Evolutionary conservation across 1,139 yeast genomes (phyloP).

Genomic region (Sugiyamaella japonica): DNA sequence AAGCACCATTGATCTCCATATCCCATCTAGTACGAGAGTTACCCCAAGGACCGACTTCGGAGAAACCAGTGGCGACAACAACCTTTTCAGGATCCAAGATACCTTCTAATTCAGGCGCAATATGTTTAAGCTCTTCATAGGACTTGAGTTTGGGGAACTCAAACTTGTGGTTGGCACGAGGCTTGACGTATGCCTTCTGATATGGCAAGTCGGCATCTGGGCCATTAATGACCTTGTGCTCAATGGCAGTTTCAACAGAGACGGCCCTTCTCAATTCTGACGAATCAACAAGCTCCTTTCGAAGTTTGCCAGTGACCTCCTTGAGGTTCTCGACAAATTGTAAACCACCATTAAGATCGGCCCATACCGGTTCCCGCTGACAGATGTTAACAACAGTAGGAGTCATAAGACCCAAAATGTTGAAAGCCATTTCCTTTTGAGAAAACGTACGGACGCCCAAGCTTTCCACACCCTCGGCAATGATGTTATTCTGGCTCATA

Average conservation of each 20-base stretch:
- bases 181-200: conserved; percentile 71
- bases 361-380: conserved; percentile 93
- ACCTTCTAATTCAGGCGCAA: conserved; percentile 77
- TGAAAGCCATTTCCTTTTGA: conserved; percentile 99
- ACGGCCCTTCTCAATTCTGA: conserved; percentile 96
- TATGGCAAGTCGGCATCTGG: conserved; percentile 85
- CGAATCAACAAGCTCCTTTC: conserved; percentile 78
- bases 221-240: conserved; percentile 90
- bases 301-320: conserved; percentile 78
- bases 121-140: conserved; percentile 67
- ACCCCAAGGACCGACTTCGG: conserved; percentile 99
- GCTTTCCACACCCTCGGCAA: conserved; percentile 96
- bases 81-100: conserved; percentile 89
- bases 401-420: conserved; percentile 88
- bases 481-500: conserved; percentile 94
- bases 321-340: conserved; percentile 90
- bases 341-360: conserved; percentile 98
- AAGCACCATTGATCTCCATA: conserved; percentile 94
- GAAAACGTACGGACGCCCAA: conserved; percentile 97
- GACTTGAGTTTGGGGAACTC: conserved; percentile 87
- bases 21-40: conserved; percentile 99
- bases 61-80: conserved; percentile 92
- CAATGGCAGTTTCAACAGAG: conserved; percentile 87
- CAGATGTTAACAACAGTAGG: conserved; percentile 83
- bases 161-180: conserved; percentile 93